Base-by-base conservation (phyloP, 2,329 filamentous ascomycete species). In the Fusarium sacchari region DNA sequence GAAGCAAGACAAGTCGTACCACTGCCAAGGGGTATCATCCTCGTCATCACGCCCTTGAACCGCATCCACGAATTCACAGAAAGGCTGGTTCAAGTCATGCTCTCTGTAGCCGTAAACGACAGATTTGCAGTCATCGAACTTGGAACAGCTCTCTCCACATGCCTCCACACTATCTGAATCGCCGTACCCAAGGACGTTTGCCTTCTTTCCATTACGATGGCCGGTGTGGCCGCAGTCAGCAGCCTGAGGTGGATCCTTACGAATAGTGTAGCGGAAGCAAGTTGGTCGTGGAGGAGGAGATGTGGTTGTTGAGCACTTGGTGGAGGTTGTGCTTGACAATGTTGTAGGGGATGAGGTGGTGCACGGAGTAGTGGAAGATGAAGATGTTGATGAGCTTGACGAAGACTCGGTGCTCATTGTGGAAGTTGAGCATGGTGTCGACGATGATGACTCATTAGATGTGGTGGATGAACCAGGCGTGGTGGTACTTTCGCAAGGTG, bases 201-300 rank as follows among this genome's bases (percentile, higher is more conserved):
- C 59, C 18, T 74, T 68, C 7, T 36, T 43, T 8, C 63, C 71
- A 9, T 64, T 36, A 9, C 59, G 39, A 50, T 59, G 50, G 6
- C 71, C 71, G 4, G 58, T 42, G 15, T 74, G 57, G 12, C 63
- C 67, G 5, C 71, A 74, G 32, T 65, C 53, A 39, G 56, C 56
- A 8, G 63, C 0, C 20, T 12, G 49, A 3, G 71, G 71, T 1
- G 71, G 67, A 8, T 59, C 46, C 2, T 72, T 50, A 5, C 64
- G 49, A 13, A 74, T 49, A 18, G 68, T 72, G 28, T 74, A 74
- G 24, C 71, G 71, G 32, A 56, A 74, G 60, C 71, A 74, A 36
- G 71, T 65, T 42, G 67, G 71, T 1, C 57, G 46, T 22, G 71
- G 43, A 8, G 60, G 42, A 11, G 53, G 43, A 24, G 57, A 52